Evolutionary conservation across 1,284 basidiomycete genomes (phyloP).

Genomic region (Cryptococcus jaspeensis): DNA sequence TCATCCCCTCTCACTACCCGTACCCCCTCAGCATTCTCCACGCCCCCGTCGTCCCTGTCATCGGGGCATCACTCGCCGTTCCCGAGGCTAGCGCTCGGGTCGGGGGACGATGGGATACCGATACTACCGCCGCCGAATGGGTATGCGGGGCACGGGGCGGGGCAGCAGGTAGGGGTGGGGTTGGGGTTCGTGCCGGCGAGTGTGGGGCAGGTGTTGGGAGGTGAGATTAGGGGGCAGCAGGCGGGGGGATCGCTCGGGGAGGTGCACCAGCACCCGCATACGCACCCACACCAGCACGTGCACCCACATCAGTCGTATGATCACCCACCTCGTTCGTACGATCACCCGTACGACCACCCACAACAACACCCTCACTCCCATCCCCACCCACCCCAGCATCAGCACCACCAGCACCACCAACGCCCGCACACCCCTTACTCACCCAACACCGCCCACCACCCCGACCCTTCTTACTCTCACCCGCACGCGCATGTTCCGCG

Average conservation of each 20-base stretch:
- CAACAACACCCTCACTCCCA: background rate
- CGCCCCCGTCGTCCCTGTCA: conserved; percentile 4
- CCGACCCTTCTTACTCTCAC: too few relatives aligned
- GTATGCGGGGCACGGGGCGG: background rate
- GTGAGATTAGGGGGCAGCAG: background rate
- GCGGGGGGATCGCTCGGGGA: background rate
- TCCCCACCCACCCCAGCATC: background rate
- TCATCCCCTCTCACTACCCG: background rate
- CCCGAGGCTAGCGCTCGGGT: conserved; percentile 5
- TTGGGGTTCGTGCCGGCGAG: conserved; percentile 15
- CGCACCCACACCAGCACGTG: background rate
- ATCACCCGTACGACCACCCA: too few relatives aligned
- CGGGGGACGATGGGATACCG: conserved; percentile 22
- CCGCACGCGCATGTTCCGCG: too few relatives aligned
- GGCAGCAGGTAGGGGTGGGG: too few relatives aligned
- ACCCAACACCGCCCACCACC: too few relatives aligned
- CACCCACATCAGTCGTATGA: too few relatives aligned
- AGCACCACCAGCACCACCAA: background rate
- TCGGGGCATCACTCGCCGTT: conserved; percentile 9
- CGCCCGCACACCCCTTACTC: background rate
- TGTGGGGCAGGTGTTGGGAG: conserved; percentile 12
- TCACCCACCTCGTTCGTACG: too few relatives aligned
- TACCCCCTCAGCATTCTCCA: background rate
- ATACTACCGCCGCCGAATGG: conserved; percentile 17
- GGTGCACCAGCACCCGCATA: conserved; percentile 5